Percentiles rank a stretch among this genome's conserved stretches.
Conservation (phyloP, 2,329 filamentous ascomycete genomes). For the Stagonosporopsis rhizophila region DNA sequence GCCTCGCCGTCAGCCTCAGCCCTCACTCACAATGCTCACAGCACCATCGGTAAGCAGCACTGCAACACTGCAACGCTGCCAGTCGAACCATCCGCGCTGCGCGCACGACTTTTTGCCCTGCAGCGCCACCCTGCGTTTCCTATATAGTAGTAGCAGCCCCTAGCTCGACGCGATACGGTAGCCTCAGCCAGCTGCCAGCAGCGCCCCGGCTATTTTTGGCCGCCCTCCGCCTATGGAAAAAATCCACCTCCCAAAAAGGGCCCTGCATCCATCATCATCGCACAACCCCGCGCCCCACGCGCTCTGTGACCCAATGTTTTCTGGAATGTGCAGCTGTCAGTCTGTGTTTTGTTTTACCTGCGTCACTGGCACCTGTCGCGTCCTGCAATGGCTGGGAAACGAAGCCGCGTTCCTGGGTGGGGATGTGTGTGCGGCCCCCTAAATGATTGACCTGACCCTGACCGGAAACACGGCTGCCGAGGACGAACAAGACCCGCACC, state of each 20-base stretch:
- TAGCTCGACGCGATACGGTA: not conserved
- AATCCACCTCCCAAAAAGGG: not conserved
- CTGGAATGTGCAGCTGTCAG: conserved; percentile 17
- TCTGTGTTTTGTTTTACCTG: conserved; percentile 8
- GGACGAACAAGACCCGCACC: conserved; percentile 11
- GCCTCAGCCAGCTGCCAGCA: no score
- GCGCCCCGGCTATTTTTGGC: conserved; percentile 14
- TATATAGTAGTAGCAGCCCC: conserved; percentile 6
- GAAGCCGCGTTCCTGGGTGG: conserved; percentile 1
- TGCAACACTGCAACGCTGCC: no score
- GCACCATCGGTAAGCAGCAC: not conserved
- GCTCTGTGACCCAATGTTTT: conserved; percentile 5
- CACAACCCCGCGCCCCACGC: conserved; percentile 15
- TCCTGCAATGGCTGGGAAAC: conserved; percentile 6
- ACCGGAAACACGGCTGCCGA: conserved; percentile 13
- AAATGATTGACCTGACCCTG: not conserved
- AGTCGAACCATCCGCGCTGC: not conserved
- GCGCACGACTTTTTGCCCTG: conserved; percentile 8
- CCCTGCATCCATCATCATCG: conserved; percentile 11
- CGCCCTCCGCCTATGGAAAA: not conserved
- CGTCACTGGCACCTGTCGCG: not conserved
- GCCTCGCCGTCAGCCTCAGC: not conserved
- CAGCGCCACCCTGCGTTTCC: conserved; percentile 3
- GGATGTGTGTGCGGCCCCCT: conserved; percentile 1
- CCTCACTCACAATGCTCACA: not conserved